These are phyloP conservation scores for Globisporangium cylindrosporum DNA, from an alignment of 352 stramenopile species.

Conservation along the genomic window DNA sequence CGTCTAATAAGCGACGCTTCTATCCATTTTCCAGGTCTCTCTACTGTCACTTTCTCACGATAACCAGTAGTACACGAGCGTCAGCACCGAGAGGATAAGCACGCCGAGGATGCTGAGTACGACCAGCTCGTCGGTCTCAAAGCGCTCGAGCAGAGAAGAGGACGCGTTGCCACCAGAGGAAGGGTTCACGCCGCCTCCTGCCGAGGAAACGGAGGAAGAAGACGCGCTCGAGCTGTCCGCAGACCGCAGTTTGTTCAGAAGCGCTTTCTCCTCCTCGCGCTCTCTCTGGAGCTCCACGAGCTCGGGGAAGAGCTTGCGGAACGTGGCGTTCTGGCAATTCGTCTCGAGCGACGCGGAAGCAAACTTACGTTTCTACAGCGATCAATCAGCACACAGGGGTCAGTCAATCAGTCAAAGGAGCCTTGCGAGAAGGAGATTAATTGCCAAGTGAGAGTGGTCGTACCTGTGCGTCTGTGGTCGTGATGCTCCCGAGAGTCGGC, in stretches of 20 bases:
- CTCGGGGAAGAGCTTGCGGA: slow-evolving; percentile 88
- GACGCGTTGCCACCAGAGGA: neutral
- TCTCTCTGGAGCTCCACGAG: slow-evolving; percentile 76
- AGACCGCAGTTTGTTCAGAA: slow-evolving; percentile 27
- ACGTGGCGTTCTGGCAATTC: slow-evolving; percentile 79
- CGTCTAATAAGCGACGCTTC: slow-evolving; percentile 3
- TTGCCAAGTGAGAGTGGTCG: slow-evolving; percentile 1
- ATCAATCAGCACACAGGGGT: neutral
- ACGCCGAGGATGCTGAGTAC: slow-evolving; percentile 18
- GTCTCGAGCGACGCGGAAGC: slow-evolving; percentile 72
- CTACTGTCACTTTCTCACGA: slow-evolving; percentile 6
- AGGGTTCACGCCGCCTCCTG: neutral
- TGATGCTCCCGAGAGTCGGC: slow-evolving; percentile 88
- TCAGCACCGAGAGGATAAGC: slow-evolving; percentile 21
- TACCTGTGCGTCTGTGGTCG: slow-evolving; percentile 69
- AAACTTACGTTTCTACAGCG: slow-evolving; percentile 73
- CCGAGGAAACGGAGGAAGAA: neutral
- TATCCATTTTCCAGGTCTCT: neutral
- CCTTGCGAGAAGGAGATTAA: neutral
- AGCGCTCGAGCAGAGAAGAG: slow-evolving; percentile 13
- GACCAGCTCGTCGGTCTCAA: slow-evolving; percentile 19
- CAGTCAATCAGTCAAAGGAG: neutral
- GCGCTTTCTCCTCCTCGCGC: slow-evolving; percentile 43
- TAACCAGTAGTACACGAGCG: slow-evolving; percentile 17
- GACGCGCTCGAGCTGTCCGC: neutral